phyloP scores from a whole-genome alignment of 1,284 basidiomycete genomes.

The Cryptococcus jaspeensis region DNA sequence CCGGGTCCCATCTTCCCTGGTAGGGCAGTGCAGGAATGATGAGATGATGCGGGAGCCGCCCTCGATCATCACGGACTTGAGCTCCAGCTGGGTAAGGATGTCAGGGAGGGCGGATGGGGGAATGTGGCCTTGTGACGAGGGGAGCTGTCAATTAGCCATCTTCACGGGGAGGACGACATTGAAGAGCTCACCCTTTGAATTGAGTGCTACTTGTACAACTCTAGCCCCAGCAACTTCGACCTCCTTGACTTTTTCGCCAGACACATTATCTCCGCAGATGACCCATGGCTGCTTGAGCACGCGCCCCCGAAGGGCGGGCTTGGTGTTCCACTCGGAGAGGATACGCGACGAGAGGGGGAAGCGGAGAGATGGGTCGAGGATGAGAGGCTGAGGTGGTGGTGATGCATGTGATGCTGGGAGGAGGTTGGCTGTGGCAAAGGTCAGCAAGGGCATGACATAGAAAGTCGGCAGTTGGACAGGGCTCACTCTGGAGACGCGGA shows the following conservation, averaged over 20 bases:
- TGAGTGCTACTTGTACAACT: constrained; percentile 44
- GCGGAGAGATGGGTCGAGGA: constrained; percentile 75
- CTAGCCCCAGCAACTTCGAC: constrained; percentile 49
- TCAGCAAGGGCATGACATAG: background rate
- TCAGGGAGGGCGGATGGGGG: constrained; percentile 59
- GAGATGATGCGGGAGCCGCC: constrained; percentile 83
- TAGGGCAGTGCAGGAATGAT: constrained; percentile 61
- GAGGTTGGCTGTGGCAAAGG: constrained; percentile 32
- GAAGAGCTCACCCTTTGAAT: constrained; percentile 53
- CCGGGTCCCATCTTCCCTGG: constrained; percentile 40
- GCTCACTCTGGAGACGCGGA: constrained; percentile 84
- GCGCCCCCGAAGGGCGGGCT: constrained; percentile 31
- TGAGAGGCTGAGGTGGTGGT: constrained; percentile 72
- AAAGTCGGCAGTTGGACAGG: background rate
- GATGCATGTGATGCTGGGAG: constrained; percentile 31
- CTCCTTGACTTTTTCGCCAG: constrained; percentile 15
- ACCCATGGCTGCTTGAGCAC: constrained; percentile 74
- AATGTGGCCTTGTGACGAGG: constrained; percentile 50
- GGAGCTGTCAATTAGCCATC: background rate
- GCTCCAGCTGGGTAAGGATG: constrained; percentile 58
- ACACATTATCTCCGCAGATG: constrained; percentile 54
- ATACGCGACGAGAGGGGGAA: constrained; percentile 70
- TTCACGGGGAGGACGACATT: background rate
- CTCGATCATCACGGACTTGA: constrained; percentile 88
- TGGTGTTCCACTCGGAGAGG: constrained; percentile 51